Evolutionary conservation across 2,329 filamentous ascomycete genomes (phyloP).

Genomic region (Fusarium aywerte): DNA sequence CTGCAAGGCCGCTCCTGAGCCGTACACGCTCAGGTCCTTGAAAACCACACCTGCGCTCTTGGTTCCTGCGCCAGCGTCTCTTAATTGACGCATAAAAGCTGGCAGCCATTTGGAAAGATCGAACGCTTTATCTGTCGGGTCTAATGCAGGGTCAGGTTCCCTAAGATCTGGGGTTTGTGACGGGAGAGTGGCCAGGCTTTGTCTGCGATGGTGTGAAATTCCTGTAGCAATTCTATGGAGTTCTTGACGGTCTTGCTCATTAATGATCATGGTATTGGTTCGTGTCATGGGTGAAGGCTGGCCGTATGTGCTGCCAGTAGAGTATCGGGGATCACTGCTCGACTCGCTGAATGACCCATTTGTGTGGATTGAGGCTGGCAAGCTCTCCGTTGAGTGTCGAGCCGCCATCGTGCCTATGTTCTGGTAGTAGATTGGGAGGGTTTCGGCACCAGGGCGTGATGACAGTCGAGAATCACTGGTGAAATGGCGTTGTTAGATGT

Average conservation of each 20-base stretch:
- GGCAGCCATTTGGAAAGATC: constrained; percentile 28
- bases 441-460: not conserved
- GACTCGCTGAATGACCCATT: constrained; percentile 4
- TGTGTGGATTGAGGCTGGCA: not conserved
- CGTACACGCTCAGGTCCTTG: constrained; percentile 56
- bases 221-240: constrained; percentile 22
- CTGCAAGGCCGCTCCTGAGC: constrained; percentile 51
- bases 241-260: constrained; percentile 19
- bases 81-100: constrained; percentile 10
- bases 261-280: constrained; percentile 18
- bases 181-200: not conserved
- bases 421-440: not conserved
- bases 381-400: constrained; percentile 2
- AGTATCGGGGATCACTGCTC: not conserved
- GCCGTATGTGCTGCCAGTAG: not conserved
- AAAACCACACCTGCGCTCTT: constrained; percentile 53
- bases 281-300: not conserved
- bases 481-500: not conserved
- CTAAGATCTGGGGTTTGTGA: not conserved
- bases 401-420: constrained; percentile 3
- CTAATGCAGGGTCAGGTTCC: constrained; percentile 6
- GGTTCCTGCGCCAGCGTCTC: constrained; percentile 1
- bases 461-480: not conserved
- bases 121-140: constrained; percentile 19
- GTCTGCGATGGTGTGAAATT: constrained; percentile 13